Conservation (phyloP, 148 eudicot species). For the Fagopyrum homotropicum region DNA sequence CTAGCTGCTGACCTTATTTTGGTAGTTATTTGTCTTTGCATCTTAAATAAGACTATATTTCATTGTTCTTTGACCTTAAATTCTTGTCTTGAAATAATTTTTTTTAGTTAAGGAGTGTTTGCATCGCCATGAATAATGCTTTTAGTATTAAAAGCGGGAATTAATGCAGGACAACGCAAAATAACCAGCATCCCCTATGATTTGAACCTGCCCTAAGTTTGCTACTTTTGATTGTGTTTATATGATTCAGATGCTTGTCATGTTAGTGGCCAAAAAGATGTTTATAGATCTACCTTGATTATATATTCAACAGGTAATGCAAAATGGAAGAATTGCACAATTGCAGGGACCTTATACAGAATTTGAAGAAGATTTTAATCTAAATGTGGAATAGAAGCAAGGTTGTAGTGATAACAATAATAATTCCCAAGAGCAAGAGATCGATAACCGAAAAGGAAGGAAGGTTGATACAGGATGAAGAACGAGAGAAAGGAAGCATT, state of each 20-base stretch:
- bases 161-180: no score
- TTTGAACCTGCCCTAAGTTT: no score
- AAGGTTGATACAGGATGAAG: slow-evolving; percentile 82
- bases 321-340: slow-evolving; percentile 80
- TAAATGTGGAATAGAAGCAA: slow-evolving; percentile 12
- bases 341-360: slow-evolving; percentile 65
- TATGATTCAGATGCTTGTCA: background rate
- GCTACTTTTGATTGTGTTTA: no score
- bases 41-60: background rate
- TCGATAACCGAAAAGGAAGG: slow-evolving; percentile 57
- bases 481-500: slow-evolving; percentile 93
- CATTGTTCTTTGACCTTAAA: no score
- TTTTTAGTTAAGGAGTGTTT: no score
- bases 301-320: slow-evolving; percentile 63
- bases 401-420: background rate
- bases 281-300: background rate
- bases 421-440: slow-evolving; percentile 22
- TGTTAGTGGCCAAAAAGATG: background rate
- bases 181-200: no score
- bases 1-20: slow-evolving; percentile 97
- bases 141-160: no score
- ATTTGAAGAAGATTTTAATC: slow-evolving; percentile 25
- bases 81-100: no score
- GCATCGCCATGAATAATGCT: no score
- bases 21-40: slow-evolving; percentile 28